Percentiles rank a stretch among this genome's conserved stretches.
These are phyloP conservation scores for Ottelia alismoides DNA, from an alignment of 106 monocot species.

Conservation along the genomic window DNA sequence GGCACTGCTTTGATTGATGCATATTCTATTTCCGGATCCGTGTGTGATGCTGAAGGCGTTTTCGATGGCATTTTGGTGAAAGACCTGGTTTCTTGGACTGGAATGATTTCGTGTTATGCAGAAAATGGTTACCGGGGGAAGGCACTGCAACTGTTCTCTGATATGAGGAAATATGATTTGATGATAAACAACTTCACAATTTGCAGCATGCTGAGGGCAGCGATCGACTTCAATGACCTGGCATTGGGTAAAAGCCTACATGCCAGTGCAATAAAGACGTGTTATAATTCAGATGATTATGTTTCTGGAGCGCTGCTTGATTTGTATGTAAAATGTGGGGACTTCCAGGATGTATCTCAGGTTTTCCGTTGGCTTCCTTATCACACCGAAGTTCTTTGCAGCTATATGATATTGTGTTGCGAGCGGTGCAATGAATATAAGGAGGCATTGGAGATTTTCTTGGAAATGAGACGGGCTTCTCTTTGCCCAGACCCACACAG, in stretches of 20 bases:
- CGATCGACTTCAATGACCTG: conserved; percentile 32
- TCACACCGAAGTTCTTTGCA: conserved; percentile 51
- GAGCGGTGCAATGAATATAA: conserved; percentile 41
- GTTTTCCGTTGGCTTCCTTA: conserved; percentile 47
- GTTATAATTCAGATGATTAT: conserved; percentile 39
- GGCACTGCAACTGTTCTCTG: conserved; percentile 26
- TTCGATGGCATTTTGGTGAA: conserved; percentile 43
- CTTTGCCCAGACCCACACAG: conserved; percentile 62
- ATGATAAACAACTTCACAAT: conserved; percentile 56
- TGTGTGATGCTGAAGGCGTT: conserved; percentile 37
- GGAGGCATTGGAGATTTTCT: conserved; percentile 57
- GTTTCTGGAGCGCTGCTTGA: conserved; percentile 62
- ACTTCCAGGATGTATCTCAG: conserved; percentile 41
- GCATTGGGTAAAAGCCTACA: conserved; percentile 48
- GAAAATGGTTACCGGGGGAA: conserved; percentile 40
- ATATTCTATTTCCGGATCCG: conserved; percentile 48
- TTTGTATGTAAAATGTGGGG: conserved; percentile 78
- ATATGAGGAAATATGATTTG: conserved; percentile 37
- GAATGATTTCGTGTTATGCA: conserved; percentile 73
- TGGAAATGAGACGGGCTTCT: conserved; percentile 27
- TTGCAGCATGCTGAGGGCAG: conserved; percentile 53
- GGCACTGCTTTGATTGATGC: conserved; percentile 50
- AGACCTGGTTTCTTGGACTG: conserved; percentile 64
- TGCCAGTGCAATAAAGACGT: conserved; percentile 35
- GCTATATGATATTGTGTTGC: conserved; percentile 73